Percentiles rank a stretch among this genome's conserved stretches.
Evolutionary conservation across 2,329 filamentous ascomycete genomes (phyloP).

Genomic region (Didymella glomerata): DNA sequence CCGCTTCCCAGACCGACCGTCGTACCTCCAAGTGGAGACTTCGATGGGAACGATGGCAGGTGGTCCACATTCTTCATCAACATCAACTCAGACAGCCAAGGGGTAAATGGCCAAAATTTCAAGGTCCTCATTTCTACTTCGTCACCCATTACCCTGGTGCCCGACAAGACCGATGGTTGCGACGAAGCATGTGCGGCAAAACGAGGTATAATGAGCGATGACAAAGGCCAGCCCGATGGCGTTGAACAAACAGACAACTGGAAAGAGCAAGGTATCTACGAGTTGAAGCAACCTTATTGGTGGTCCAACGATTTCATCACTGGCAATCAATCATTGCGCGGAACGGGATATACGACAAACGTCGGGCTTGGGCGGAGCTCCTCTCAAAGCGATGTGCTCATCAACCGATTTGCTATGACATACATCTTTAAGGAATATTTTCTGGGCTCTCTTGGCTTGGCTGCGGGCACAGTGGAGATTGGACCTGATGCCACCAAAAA

Average conservation of each 20-base stretch:
- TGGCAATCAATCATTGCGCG: slow-evolving; percentile 20
- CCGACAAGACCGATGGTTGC: slow-evolving; percentile 40
- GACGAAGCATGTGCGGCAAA: slow-evolving; percentile 33
- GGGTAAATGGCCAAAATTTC: slow-evolving; percentile 47
- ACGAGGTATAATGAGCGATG: slow-evolving; percentile 40
- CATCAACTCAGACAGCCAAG: slow-evolving; percentile 41
- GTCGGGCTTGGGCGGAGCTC: slow-evolving; percentile 41
- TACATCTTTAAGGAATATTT: slow-evolving; percentile 36
- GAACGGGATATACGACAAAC: slow-evolving; percentile 32
- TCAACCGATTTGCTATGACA: slow-evolving; percentile 31
- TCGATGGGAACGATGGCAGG: slow-evolving; percentile 53
- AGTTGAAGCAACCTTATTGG: slow-evolving; percentile 22
- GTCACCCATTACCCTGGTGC: slow-evolving; percentile 36
- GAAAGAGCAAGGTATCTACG: no score
- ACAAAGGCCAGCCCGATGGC: no score
- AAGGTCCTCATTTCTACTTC: slow-evolving; percentile 47
- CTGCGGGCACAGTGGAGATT: slow-evolving; percentile 20
- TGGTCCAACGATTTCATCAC: slow-evolving; percentile 16
- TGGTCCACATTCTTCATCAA: slow-evolving; percentile 56
- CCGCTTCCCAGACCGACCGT: slow-evolving; percentile 22
- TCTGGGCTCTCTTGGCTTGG: slow-evolving; percentile 45
- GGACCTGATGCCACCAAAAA: slow-evolving; percentile 13
- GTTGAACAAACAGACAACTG: no score
- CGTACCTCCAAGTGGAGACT: slow-evolving; percentile 33
- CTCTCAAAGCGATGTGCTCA: slow-evolving; percentile 5